A percentile compares a stretch with the other conserved stretches of the same genome.
Evolutionary conservation across 164 flowering plant genomes (phyloP).

Genomic region (Magnolia changhungtana): DNA sequence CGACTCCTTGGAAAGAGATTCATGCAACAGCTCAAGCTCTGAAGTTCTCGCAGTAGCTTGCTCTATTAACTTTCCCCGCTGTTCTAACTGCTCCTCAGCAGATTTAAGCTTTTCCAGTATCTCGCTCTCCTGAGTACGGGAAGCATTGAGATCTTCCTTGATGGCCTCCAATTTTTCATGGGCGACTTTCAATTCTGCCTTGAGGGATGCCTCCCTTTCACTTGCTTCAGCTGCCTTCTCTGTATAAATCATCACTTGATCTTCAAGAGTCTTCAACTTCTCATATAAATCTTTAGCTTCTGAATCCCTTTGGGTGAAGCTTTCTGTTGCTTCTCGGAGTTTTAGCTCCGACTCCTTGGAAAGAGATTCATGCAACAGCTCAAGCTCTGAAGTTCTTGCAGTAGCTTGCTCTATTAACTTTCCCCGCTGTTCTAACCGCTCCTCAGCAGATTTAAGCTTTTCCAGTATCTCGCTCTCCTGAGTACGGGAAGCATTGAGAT

Average conservation of each 20-base stretch:
- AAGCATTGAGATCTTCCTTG: constrained; percentile 48
- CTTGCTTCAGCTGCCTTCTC: constrained; percentile 41
- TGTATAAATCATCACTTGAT: constrained; percentile 38
- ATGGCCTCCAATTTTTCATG: constrained; percentile 50
- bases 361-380: constrained; percentile 41
- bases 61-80: constrained; percentile 43
- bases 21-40: constrained; percentile 55
- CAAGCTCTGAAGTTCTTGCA: constrained; percentile 51
- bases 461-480: constrained; percentile 54
- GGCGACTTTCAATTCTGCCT: constrained; percentile 41
- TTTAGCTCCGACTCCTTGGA: constrained; percentile 54
- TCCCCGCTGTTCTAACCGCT: constrained; percentile 46
- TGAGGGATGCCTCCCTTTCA: constrained; percentile 40
- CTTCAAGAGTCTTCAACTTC: constrained; percentile 49
- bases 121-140: constrained; percentile 55
- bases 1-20: constrained; percentile 43
- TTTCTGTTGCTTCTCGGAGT: constrained; percentile 49
- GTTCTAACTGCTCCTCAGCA: constrained; percentile 53
- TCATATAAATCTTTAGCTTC: constrained; percentile 50
- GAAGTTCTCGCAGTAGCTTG: constrained; percentile 43
- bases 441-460: constrained; percentile 68
- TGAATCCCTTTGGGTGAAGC: constrained; percentile 40
- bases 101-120: constrained; percentile 58
- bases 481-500: constrained; percentile 44
- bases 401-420: constrained; percentile 44